Evolutionary conservation across 73 alveolate species (phyloP).

Genomic region (Paramecium biaurelia): DNA sequence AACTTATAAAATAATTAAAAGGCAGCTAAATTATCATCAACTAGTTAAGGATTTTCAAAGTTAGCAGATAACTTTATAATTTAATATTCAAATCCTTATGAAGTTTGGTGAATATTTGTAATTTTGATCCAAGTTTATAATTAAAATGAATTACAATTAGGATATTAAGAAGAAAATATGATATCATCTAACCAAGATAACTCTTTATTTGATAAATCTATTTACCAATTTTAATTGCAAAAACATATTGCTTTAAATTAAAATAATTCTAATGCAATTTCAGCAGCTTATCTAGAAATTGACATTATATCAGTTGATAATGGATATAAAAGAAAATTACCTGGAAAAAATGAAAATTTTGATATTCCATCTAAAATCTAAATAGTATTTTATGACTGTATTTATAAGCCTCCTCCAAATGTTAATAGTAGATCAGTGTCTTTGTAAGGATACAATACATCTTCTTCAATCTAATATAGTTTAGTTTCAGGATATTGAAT

Average conservation of each 20-base stretch:
- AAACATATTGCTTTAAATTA: background rate
- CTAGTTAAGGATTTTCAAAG: background rate
- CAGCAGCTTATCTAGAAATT: background rate
- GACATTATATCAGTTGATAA: background rate
- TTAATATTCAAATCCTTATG: background rate
- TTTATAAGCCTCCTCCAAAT: background rate
- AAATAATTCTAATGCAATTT: background rate
- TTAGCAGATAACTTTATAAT: background rate
- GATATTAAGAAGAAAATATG: background rate
- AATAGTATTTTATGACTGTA: background rate
- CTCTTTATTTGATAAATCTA: background rate
- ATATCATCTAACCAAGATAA: background rate
- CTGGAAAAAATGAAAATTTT: background rate
- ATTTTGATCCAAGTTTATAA: background rate
- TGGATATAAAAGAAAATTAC: background rate
- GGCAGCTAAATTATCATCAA: background rate
- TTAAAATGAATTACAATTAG: background rate
- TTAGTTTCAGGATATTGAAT: background rate
- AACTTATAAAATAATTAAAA: background rate
- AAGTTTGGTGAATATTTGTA: background rate
- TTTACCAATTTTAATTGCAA: background rate
- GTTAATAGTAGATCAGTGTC: background rate
- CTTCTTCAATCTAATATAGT: background rate
- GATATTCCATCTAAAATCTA: background rate
- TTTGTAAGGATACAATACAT: background rate